Evolutionary conservation across 2,329 filamentous ascomycete species (phyloP).

Genomic region (Xylariaceae sp.): DNA sequence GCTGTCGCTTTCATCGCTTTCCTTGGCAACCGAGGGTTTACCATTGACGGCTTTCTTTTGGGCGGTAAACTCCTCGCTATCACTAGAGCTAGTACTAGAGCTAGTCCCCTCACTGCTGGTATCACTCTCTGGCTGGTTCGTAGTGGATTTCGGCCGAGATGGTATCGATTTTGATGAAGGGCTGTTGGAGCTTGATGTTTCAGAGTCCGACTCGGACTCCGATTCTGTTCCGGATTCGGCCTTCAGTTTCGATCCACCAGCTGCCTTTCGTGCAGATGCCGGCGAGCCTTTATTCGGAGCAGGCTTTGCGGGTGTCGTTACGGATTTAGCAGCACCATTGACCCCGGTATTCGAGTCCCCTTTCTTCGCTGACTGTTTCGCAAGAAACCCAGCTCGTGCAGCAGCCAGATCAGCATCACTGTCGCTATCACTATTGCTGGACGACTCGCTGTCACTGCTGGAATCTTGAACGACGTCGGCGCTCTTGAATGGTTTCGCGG

Average conservation of each 20-base stretch:
- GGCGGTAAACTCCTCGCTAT: constrained; percentile 8
- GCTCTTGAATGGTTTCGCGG: constrained; percentile 19
- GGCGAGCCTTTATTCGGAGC: constrained; percentile 19
- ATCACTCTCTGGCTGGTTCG: constrained; percentile 21
- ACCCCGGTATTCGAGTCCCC: constrained; percentile 27
- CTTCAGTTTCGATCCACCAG: constrained; percentile 18
- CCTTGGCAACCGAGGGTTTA: not conserved
- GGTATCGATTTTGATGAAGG: constrained; percentile 21
- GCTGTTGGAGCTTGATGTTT: constrained; percentile 6
- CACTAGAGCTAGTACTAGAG: constrained; percentile 34
- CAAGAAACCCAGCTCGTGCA: constrained; percentile 33
- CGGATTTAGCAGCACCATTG: constrained; percentile 18
- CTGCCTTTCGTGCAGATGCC: constrained; percentile 26
- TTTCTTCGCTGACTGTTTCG: constrained; percentile 26
- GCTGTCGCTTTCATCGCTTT: constrained; percentile 20
- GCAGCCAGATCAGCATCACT: constrained; percentile 28
- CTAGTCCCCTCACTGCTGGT: constrained; percentile 29
- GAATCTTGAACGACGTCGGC: constrained; percentile 30
- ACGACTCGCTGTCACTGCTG: constrained; percentile 29
- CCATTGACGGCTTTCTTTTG: constrained; percentile 4
- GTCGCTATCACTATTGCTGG: constrained; percentile 33
- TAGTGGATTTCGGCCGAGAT: not conserved
- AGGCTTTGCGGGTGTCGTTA: constrained; percentile 18
- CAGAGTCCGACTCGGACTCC: constrained; percentile 15
- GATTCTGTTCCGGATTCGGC: constrained; percentile 15